Base-by-base conservation (phyloP, 495 filamentous ascomycete species). In the Schizothecium vesticola region DNA sequence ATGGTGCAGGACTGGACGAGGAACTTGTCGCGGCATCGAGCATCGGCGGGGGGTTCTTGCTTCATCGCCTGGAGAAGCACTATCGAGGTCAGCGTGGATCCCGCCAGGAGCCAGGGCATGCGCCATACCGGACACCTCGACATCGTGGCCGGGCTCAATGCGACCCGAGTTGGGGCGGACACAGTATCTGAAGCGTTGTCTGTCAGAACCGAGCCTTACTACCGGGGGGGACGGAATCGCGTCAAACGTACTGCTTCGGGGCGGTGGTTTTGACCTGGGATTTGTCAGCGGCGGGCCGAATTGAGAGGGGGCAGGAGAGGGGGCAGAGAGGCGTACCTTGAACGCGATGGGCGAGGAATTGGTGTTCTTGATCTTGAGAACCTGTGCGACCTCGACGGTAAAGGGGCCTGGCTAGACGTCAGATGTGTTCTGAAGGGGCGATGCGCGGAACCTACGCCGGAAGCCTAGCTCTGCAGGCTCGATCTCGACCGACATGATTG, bases 51-150 rank as follows among this genome's bases (percentile, higher is more conserved):
- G 26, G 94, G 95, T 74, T 97, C 93, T 74, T 93, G 89, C 82
- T 96, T 97, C 96, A 98, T 96, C 23, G 94, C 92, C 81, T 99
- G 95, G 26, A 99, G 87, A 51, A 98, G 86, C 22, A 99, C 95
- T 97, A 75, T 62, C 58, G 57, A 60, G 67, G 67, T 67, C 56
- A 73, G 66, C 62, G 11, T 13, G 5, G 59, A 11, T n/a, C 12
- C 0, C 7, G 12, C 86, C 71, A 83, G n/a, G 2, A 19, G 28
- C 9, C 12, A 43, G 43, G 58, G 24, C 23, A 25, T 6, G 6
- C 12, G 22, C 19, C 57, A 26, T 61, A 97, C 94, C 94, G 80
- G 94, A 90, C 67, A 99, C 94, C 77, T 97, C 93, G 67, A 97
- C 92, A 71, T 90, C 86, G 74, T 89, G 86, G 62, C 93, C 92